Evolutionary conservation across 768 basidiomycete genomes (phyloP).

Genomic region (Phaffia tasmanica): DNA sequence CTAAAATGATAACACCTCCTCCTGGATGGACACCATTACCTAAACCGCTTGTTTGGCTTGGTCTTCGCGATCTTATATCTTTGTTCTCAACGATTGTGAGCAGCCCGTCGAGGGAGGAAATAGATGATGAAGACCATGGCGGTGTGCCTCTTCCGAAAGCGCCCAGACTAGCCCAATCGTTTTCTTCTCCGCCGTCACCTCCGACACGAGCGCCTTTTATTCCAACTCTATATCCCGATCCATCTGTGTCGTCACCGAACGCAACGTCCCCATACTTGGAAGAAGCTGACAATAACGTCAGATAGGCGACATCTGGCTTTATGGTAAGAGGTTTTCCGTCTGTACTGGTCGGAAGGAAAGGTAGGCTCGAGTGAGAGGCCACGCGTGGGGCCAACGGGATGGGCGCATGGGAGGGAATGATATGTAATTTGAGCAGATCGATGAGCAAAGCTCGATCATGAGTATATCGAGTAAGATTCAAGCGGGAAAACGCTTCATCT

Average conservation of each 20-base stretch:
- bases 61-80: slow-evolving; percentile 32
- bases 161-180: slow-evolving; percentile 18
- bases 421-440: slow-evolving; percentile 39
- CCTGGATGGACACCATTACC: slow-evolving; percentile 55
- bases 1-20: slow-evolving; percentile 82
- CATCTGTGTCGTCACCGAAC: slow-evolving; percentile 47
- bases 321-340: slow-evolving; percentile 64
- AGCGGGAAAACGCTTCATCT: slow-evolving; percentile 78
- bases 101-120: not conserved
- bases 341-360: slow-evolving; percentile 35
- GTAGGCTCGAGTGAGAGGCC: slow-evolving; percentile 8
- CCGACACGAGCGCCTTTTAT: slow-evolving; percentile 37
- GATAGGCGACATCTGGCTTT: slow-evolving; percentile 59
- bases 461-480: slow-evolving; percentile 57
- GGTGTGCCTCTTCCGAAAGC: slow-evolving; percentile 44
- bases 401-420: slow-evolving; percentile 34
- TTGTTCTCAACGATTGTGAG: slow-evolving; percentile 41
- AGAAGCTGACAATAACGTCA: slow-evolving; percentile 50
- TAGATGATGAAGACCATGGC: slow-evolving; percentile 38
- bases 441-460: slow-evolving; percentile 30
- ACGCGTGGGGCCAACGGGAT: slow-evolving; percentile 7
- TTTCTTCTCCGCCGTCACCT: slow-evolving; percentile 11
- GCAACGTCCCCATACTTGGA: slow-evolving; percentile 72
- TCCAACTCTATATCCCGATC: slow-evolving; percentile 40
- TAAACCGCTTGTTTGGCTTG: slow-evolving; percentile 55